Base-by-base conservation (phyloP, 2,329 filamentous ascomycete species). In the Colletotrichum eremochloae region DNA sequence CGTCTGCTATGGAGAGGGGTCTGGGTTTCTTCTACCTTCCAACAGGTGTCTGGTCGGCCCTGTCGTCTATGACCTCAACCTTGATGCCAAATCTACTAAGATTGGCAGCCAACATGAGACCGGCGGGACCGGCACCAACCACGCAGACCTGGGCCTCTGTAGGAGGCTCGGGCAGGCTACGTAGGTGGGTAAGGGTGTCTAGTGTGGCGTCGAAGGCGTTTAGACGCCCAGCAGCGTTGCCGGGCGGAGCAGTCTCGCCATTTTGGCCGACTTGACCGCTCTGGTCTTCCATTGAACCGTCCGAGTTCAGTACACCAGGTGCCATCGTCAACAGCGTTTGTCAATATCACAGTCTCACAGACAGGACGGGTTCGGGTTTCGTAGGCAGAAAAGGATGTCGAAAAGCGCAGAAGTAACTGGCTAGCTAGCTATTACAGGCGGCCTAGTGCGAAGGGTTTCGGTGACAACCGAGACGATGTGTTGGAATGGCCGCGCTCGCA, bases 81-180 rank as follows among this genome's bases (percentile, higher is more conserved):
- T 89, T 89, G 76, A 94, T 89, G 18, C 92, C 92, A 76, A 89
- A 93, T 11, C 91, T 86, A 24, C 88, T 87, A 46, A 94, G 84
- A 75, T 85, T 85, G 75, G 84, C 82, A 63, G 85, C 86, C 75
- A 88, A 80, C 86, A 89, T 89, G 69, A 89, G 81, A 70, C 87
- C 87, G 18, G 87, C 86, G 3, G 87, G 87, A 18, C 87, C 87
- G 63, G 87, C 87, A 72, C 87, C 87, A 67, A 89, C 85, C 63
- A 89, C 83, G 75, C 86, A 86, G 42, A 87, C 86, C 75, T 85
- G 82, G 58, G 82, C 83, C 75, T 83, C 81, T 42, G 82, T 78
- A 20, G 85, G 84, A n/a, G 83, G 80, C 74, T 85, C 83, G 65
- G 83, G 85, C 75, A 85, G 82, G 78, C 84, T 87, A 75, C 84